phyloP scores from a whole-genome alignment of 2,329 filamentous ascomycete species.

The Diaporthe citrichinensis region DNA sequence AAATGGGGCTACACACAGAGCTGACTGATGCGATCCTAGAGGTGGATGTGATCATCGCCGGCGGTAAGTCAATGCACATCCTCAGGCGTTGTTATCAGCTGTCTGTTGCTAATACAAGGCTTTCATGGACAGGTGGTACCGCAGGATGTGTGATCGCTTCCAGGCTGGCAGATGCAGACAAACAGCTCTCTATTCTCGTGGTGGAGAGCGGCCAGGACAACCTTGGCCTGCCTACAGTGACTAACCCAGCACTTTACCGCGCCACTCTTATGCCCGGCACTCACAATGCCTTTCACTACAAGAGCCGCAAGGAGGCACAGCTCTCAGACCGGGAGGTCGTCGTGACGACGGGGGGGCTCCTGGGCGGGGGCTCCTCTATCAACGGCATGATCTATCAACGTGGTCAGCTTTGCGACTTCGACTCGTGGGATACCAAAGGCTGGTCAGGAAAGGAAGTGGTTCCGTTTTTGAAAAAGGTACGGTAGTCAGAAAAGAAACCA shows the following conservation, averaged over 20 bases:
- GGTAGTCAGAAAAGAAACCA: neutral
- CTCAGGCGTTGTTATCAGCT: neutral
- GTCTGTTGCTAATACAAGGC: neutral
- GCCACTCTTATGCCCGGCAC: neutral
- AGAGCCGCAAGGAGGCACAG: neutral
- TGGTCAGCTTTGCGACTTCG: neutral
- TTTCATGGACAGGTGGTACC: neutral
- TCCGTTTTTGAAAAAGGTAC: neutral
- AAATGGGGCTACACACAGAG: neutral
- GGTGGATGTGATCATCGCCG: neutral
- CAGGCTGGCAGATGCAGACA: neutral
- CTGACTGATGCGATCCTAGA: neutral
- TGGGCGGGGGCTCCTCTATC: neutral
- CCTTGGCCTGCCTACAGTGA: neutral
- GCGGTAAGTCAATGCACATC: neutral
- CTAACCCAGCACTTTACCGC: neutral
- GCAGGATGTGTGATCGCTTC: neutral
- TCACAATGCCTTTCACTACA: neutral
- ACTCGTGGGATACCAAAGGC: neutral
- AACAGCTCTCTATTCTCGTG: neutral
- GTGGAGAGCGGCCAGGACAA: neutral
- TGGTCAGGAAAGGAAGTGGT: neutral
- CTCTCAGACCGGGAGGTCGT: neutral
- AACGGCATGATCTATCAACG: neutral
- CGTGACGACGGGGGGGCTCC: neutral